Base-by-base conservation (phyloP, 257 asterid species). In the Craterostigma plantagineum region DNA sequence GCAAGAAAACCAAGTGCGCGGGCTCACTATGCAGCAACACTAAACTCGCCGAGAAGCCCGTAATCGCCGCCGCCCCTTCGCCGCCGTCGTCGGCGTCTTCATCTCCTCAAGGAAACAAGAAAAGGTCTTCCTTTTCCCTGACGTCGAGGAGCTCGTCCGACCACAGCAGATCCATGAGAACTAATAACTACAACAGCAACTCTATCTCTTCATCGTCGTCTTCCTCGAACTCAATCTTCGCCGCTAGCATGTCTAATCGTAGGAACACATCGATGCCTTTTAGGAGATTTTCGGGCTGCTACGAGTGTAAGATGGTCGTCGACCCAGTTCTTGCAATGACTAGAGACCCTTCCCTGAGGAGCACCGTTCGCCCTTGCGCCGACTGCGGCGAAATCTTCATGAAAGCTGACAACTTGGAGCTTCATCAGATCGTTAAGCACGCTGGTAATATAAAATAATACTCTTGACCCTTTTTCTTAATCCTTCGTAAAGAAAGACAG, bases 11-110 rank as follows among this genome's bases (percentile, higher is more conserved):
- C 66, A 78, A 66, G 67, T 82, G 85, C 51, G 70, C 91, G 0
- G 86, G 91, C 11, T 82, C 95, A 11, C 64, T 82, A 3, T 82
- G 95, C 65, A 79, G 71, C 82, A 78, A 82, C 57, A 82, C 94
- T 2, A 77, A 78, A 54, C 77, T 77, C 11, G 70, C 68, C 85
- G 90, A 78, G 1, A 70, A 79, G 56, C 82, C 82, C 11, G 90
- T 67, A 10, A 30, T 55, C 33, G 30, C 30, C n/a, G n/a, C n/a
- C 30, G 30, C 6, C 30, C 30, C 30, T 23, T 23, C 30, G n/a
- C n/a, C n/a, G n/a, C n/a, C n/a, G 30, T 23, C 30, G 30, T 23
- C 30, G 30, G 49, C 63, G 8, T 57, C 70, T 15, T 44, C 48
- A 7, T 52, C 64, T 8, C 55, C 64, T 0, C 68, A 67, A 38